phyloP scores from a whole-genome alignment of 345 rosid species.

The Lepidium africanum region DNA sequence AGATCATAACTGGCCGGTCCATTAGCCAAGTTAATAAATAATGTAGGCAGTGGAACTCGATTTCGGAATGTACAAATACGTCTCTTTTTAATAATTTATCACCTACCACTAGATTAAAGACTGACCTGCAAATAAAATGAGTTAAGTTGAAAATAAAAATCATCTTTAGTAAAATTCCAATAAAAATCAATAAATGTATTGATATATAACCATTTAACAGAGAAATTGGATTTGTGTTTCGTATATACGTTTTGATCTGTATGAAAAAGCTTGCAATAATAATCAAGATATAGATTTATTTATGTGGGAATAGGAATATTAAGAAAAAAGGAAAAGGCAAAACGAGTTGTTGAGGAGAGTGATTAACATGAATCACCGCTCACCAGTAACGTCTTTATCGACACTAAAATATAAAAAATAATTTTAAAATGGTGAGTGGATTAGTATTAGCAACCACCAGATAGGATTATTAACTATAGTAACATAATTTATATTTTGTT shows the following conservation, averaged over 20 bases:
- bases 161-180: no score
- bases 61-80: no score
- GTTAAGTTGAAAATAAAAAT: no score
- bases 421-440: conserved; percentile 23
- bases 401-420: neutral
- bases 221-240: no score
- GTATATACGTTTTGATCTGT: neutral
- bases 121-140: no score
- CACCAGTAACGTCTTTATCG: conserved; percentile 30
- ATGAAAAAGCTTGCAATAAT: neutral
- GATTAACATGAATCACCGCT: conserved; percentile 30
- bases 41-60: no score
- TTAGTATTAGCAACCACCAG: conserved; percentile 23
- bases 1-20: no score
- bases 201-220: no score
- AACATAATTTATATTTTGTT: neutral
- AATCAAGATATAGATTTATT: neutral
- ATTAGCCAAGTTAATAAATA: no score
- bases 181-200: no score
- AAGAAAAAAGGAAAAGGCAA: conserved; percentile 1
- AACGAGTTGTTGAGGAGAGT: conserved; percentile 15
- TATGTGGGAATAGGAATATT: conserved; percentile 28
- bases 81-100: no score
- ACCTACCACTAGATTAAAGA: no score
- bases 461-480: neutral